Conservation (phyloP, 257 asterid genomes). For the Solanum ossicruentum region DNA sequence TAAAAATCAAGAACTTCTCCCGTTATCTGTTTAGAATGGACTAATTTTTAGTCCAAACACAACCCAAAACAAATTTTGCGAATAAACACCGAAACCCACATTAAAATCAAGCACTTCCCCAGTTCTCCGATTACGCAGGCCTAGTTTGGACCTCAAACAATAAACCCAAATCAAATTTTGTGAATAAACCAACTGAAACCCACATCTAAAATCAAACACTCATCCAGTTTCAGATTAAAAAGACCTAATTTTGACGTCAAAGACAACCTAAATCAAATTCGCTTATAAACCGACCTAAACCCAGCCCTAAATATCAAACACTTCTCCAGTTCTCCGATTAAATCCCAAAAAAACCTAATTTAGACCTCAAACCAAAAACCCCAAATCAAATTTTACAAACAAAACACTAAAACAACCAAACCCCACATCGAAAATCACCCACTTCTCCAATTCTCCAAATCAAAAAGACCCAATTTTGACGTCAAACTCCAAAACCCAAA, state of each 20-base stretch:
- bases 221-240: not conserved
- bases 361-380: too few species aligned
- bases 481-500: not conserved
- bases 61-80: not conserved
- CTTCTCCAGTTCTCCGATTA: not conserved
- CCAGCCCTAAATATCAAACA: not conserved
- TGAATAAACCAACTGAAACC: not conserved
- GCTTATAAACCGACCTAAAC: not conserved
- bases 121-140: not conserved
- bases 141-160: not conserved
- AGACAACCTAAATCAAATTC: not conserved
- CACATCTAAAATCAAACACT: not conserved
- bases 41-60: not conserved
- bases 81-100: not conserved
- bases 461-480: not conserved
- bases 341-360: too few species aligned
- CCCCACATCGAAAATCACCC: too few species aligned
- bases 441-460: too few species aligned
- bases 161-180: not conserved
- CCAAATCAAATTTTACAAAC: too few species aligned
- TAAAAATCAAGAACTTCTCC: not conserved
- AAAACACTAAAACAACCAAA: too few species aligned
- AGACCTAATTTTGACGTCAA: not conserved
- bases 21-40: not conserved
- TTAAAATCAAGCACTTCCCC: not conserved